A percentile compares a stretch with the other conserved stretches of the same genome.
phyloP scores from a whole-genome alignment of 108 stramenopile species.

The Nitzschia sp. region DNA sequence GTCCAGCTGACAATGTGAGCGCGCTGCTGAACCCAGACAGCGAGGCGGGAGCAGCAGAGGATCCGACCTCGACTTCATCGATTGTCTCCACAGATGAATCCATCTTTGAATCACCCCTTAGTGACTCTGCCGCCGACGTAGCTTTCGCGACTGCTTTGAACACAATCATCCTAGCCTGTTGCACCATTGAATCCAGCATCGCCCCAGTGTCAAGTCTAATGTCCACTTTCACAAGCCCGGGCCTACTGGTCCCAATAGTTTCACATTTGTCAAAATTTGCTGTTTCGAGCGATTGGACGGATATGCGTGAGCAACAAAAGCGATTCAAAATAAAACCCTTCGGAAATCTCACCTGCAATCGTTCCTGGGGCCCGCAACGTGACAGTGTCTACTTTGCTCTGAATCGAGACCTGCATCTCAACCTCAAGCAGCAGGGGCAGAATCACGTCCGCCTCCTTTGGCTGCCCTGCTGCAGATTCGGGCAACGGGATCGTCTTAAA shows the following conservation, averaged over 20 bases:
- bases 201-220: conserved; percentile 45
- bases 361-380: conserved; percentile 60
- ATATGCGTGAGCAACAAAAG: not conserved
- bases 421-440: conserved; percentile 58
- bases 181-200: conserved; percentile 58
- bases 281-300: not conserved
- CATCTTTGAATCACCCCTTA: not conserved
- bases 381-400: conserved; percentile 42
- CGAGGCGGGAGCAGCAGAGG: conserved; percentile 1
- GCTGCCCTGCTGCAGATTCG: conserved; percentile 27
- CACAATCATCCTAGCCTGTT: conserved; percentile 64
- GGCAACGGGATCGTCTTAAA: conserved; percentile 52
- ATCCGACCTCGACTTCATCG: not conserved
- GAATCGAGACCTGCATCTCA: conserved; percentile 33
- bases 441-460: conserved; percentile 57
- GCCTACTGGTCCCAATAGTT: not conserved
- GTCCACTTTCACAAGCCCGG: conserved; percentile 43
- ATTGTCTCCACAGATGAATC: conserved; percentile 1
- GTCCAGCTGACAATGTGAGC: conserved; percentile 27
- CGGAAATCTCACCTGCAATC: conserved; percentile 50
- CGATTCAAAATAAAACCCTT: not conserved
- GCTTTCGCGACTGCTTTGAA: conserved; percentile 65
- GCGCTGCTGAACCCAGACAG: conserved; percentile 37
- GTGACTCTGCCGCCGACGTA: conserved; percentile 28
- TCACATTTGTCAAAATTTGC: conserved; percentile 28